phyloP scores from a whole-genome alignment of 2,329 filamentous ascomycete species.

The Alternaria alternata region DNA sequence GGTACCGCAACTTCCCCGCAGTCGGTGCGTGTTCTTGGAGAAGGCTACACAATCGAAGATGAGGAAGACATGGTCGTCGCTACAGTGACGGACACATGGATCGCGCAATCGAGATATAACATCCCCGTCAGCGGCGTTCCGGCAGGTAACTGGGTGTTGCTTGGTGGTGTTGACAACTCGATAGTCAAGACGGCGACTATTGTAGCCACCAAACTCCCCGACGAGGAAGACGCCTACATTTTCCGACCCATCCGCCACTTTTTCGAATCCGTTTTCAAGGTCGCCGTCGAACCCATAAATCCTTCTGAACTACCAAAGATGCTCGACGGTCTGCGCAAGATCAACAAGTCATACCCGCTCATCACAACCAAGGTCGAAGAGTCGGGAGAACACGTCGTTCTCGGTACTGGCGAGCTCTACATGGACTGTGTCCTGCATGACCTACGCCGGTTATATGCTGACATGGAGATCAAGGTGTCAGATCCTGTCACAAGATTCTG shows the following conservation, averaged over 20 bases:
- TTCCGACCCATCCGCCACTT: slow-evolving; percentile 94
- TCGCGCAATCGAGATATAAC: slow-evolving; percentile 92
- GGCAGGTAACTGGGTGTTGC: slow-evolving; percentile 90
- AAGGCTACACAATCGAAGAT: slow-evolving; percentile 94
- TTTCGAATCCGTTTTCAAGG: slow-evolving; percentile 96
- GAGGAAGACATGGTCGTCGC: slow-evolving; percentile 96
- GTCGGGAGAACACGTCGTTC: slow-evolving; percentile 92
- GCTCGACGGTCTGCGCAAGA: slow-evolving; percentile 93
- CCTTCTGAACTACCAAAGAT: slow-evolving; percentile 98
- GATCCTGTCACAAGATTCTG: slow-evolving; percentile 97
- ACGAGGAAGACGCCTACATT: slow-evolving; percentile 92
- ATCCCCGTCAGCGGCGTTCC: slow-evolving; percentile 91
- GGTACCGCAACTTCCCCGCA: slow-evolving; percentile 84
- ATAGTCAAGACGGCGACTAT: slow-evolving; percentile 98
- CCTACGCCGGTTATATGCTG: slow-evolving; percentile 88
- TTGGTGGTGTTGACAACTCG: slow-evolving; percentile 93
- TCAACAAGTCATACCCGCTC: slow-evolving; percentile 97
- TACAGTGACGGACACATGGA: slow-evolving; percentile 85
- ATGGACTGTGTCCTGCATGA: slow-evolving; percentile 99
- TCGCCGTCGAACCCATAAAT: slow-evolving; percentile 97
- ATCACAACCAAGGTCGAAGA: slow-evolving; percentile 98
- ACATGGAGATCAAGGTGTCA: slow-evolving; percentile 99
- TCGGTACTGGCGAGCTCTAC: slow-evolving; percentile 97
- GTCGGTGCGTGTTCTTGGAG: slow-evolving; percentile 89
- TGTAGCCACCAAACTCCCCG: slow-evolving; percentile 78